Evolutionary conservation across 345 rosid species (phyloP).

Genomic region (Alliaria petiolata): DNA sequence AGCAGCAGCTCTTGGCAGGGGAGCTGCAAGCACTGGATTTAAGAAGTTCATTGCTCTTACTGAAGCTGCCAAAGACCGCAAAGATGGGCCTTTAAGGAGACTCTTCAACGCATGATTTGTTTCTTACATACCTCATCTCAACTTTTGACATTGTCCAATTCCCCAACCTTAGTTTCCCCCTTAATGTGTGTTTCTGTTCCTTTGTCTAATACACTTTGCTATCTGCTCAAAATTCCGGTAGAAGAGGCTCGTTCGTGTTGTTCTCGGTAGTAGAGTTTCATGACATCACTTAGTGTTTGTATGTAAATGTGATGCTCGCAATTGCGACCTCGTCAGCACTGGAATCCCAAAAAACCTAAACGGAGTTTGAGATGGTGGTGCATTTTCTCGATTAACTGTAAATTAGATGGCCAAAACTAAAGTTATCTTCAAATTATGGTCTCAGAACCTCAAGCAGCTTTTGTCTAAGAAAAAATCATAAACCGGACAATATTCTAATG

Average conservation of each 20-base stretch:
- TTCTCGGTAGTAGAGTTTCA: too few relatives aligned
- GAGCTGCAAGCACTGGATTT: conserved; percentile 97
- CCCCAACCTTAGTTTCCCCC: not conserved
- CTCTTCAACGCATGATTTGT: conserved; percentile 55
- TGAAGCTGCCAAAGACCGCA: conserved; percentile 96
- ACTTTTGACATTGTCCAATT: not conserved
- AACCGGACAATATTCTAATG: too few relatives aligned
- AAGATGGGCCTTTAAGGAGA: conserved; percentile 94
- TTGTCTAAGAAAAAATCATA: too few relatives aligned
- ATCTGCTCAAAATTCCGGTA: not conserved
- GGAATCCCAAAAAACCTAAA: too few relatives aligned
- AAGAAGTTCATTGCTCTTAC: conserved; percentile 98
- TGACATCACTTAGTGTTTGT: too few relatives aligned
- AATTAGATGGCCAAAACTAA: too few relatives aligned
- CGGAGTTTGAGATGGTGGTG: too few relatives aligned
- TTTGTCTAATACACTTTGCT: not conserved
- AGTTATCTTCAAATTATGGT: too few relatives aligned
- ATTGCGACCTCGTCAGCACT: too few relatives aligned
- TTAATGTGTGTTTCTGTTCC: not conserved
- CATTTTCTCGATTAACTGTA: too few relatives aligned
- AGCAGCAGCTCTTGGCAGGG: conserved; percentile 97
- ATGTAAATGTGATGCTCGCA: too few relatives aligned
- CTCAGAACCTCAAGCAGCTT: too few relatives aligned
- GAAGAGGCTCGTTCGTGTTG: not conserved
- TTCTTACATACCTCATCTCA: not conserved